Percentiles rank a stretch among this genome's conserved stretches.
These are phyloP conservation scores for Didymella lethalis DNA, from an alignment of 2,329 filamentous ascomycete species.

Conservation along the genomic window DNA sequence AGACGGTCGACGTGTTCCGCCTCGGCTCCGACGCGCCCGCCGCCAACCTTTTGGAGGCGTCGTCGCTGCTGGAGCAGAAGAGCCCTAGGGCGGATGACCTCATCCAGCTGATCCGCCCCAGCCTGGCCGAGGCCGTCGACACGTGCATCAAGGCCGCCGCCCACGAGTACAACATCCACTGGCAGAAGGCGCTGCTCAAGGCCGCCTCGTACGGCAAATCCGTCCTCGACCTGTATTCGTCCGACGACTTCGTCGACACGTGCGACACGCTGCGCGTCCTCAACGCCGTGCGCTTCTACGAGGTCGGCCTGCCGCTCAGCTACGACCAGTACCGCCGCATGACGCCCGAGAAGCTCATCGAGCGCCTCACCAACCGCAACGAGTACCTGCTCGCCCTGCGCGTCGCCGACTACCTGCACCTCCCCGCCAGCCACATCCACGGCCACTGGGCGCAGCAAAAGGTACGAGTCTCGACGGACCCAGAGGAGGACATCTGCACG, in stretches of 20 bases:
- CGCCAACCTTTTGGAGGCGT: slow-evolving; percentile 91
- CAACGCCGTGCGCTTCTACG: slow-evolving; percentile 90
- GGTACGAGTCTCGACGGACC: slow-evolving; percentile 81
- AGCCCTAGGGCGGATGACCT: slow-evolving; percentile 98
- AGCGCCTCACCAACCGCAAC: slow-evolving; percentile 83
- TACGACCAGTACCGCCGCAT: slow-evolving; percentile 94
- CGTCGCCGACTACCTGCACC: slow-evolving; percentile 83
- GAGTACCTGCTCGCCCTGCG: slow-evolving; percentile 91
- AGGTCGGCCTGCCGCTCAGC: slow-evolving; percentile 86
- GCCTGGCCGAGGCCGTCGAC: slow-evolving; percentile 90
- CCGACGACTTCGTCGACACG: slow-evolving; percentile 98
- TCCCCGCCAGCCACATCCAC: slow-evolving; percentile 89
- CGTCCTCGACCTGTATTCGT: slow-evolving; percentile 95
- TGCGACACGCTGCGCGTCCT: slow-evolving; percentile 91
- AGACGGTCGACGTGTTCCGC: slow-evolving; percentile 87
- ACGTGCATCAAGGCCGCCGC: slow-evolving; percentile 92
- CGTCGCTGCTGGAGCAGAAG: slow-evolving; percentile 88
- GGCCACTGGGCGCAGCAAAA: slow-evolving; percentile 98
- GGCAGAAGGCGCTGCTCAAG: slow-evolving; percentile 96
- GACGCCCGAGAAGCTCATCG: slow-evolving; percentile 86
- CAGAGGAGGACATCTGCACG: slow-evolving; percentile 86
- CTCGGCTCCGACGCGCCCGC: slow-evolving; percentile 87
- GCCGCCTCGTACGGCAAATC: slow-evolving; percentile 98
- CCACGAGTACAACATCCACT: slow-evolving; percentile 86
- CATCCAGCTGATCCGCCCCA: slow-evolving; percentile 89